Conservation (phyloP, 2,329 filamentous ascomycete species). For the Alternaria arborescens region DNA sequence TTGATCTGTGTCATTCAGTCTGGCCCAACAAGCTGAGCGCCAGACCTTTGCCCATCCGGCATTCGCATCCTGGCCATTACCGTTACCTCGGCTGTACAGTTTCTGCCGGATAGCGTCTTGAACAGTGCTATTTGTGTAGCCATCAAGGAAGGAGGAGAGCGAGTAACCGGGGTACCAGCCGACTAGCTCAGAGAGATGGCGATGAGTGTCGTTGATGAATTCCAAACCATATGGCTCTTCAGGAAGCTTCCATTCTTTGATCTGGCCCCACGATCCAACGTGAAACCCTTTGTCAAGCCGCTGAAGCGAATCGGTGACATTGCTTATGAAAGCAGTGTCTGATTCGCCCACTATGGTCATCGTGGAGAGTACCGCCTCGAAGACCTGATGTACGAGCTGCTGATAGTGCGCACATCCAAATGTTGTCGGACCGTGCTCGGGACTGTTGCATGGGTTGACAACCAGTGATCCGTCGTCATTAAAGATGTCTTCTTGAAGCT, state of each 20-base stretch:
- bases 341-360: slow-evolving; percentile 27
- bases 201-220: slow-evolving; percentile 57
- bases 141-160: slow-evolving; percentile 52
- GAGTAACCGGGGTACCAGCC: slow-evolving; percentile 66
- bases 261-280: slow-evolving; percentile 54
- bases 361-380: slow-evolving; percentile 40
- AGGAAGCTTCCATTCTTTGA: slow-evolving; percentile 62
- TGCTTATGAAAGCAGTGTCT: slow-evolving; percentile 45
- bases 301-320: slow-evolving; percentile 54
- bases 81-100: slow-evolving; percentile 58
- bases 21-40: slow-evolving; percentile 65
- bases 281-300: slow-evolving; percentile 63
- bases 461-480: slow-evolving; percentile 63
- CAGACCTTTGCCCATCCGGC: slow-evolving; percentile 68
- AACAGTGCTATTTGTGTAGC: slow-evolving; percentile 57
- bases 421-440: slow-evolving; percentile 62
- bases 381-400: slow-evolving; percentile 58
- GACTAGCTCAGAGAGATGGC: slow-evolving; percentile 64
- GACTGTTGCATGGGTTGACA: slow-evolving; percentile 67
- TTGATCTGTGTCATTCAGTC: slow-evolving; percentile 60
- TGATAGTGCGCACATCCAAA: slow-evolving; percentile 65
- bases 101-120: slow-evolving; percentile 57
- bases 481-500: slow-evolving; percentile 61
- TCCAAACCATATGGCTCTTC: slow-evolving; percentile 50
- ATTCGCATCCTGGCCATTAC: slow-evolving; percentile 60